phyloP scores from a whole-genome alignment of 768 basidiomycete genomes.

The Sporobolomyces roseus region DNA sequence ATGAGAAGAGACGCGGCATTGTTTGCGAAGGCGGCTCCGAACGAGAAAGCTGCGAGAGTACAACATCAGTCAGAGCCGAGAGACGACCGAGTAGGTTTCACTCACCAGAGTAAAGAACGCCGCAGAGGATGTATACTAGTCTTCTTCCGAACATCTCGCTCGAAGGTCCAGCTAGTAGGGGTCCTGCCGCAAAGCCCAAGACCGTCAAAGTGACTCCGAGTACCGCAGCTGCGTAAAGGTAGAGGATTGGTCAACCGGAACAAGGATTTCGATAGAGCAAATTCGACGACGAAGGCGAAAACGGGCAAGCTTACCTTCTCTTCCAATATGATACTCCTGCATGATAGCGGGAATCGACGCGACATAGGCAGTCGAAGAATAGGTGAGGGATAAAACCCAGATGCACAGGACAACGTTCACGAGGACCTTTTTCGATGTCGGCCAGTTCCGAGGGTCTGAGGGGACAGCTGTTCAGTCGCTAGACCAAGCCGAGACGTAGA shows the following conservation, averaged over 20 bases:
- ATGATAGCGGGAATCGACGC: slow-evolving; percentile 8
- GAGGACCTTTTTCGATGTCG: slow-evolving; percentile 20
- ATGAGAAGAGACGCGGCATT: slow-evolving; percentile 50
- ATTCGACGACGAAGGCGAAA: too few species aligned
- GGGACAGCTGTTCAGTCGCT: too few species aligned
- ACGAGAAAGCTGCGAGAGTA: slow-evolving; percentile 49
- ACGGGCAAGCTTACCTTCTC: slow-evolving; percentile 20
- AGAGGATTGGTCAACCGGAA: too few species aligned
- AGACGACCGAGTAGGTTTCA: background rate
- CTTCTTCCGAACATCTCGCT: slow-evolving; percentile 50
- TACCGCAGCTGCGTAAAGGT: slow-evolving; percentile 12
- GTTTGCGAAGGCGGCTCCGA: slow-evolving; percentile 50
- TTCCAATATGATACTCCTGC: slow-evolving; percentile 13
- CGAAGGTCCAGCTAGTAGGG: slow-evolving; percentile 49
- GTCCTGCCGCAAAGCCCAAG: slow-evolving; percentile 45
- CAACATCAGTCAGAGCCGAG: background rate
- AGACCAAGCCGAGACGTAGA: too few species aligned
- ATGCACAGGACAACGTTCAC: slow-evolving; percentile 27
- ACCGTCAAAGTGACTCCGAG: slow-evolving; percentile 40
- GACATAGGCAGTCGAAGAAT: slow-evolving; percentile 30
- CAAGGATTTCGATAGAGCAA: background rate
- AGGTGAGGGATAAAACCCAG: slow-evolving; percentile 28
- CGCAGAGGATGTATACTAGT: slow-evolving; percentile 49
- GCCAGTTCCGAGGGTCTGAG: slow-evolving; percentile 24
- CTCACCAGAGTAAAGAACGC: slow-evolving; percentile 43